These are phyloP conservation scores for Candida vaughaniae DNA, from an alignment of 805 yeast species.

Conservation along the genomic window DNA sequence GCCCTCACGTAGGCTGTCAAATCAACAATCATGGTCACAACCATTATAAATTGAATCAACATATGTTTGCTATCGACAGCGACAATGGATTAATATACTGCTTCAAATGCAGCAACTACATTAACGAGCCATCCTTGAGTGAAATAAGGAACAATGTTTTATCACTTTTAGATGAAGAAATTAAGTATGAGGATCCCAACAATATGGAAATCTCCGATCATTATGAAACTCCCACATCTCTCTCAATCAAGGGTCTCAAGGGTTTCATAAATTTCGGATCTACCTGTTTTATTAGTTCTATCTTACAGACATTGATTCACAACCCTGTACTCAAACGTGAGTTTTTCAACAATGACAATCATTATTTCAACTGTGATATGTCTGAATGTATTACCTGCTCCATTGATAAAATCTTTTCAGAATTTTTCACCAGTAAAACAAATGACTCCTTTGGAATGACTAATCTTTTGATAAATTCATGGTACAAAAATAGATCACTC, in stretches of 20 bases:
- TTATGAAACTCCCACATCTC: slow-evolving; percentile 40
- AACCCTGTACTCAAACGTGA: slow-evolving; percentile 82
- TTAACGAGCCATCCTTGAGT: slow-evolving; percentile 61
- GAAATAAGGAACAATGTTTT: slow-evolving; percentile 37
- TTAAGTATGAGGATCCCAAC: neutral
- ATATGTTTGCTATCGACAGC: slow-evolving; percentile 56
- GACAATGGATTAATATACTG: slow-evolving; percentile 70
- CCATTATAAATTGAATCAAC: slow-evolving; percentile 33
- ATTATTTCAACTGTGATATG: slow-evolving; percentile 50
- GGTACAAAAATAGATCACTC: slow-evolving; percentile 79
- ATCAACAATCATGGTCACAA: slow-evolving; percentile 27
- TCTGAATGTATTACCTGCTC: slow-evolving; percentile 79
- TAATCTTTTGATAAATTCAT: slow-evolving; percentile 75
- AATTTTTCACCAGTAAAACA: slow-evolving; percentile 64
- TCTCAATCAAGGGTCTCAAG: slow-evolving; percentile 72
- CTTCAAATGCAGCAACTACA: slow-evolving; percentile 72
- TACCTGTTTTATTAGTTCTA: slow-evolving; percentile 93
- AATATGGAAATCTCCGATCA: slow-evolving; percentile 10
- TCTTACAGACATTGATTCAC: slow-evolving; percentile 86
- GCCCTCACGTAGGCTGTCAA: slow-evolving; percentile 71
- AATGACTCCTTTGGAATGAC: slow-evolving; percentile 80
- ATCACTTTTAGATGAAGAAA: slow-evolving; percentile 1
- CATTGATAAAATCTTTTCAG: slow-evolving; percentile 71
- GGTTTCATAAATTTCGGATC: slow-evolving; percentile 96
- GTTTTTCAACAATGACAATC: slow-evolving; percentile 69